Evolutionary conservation across 2,329 filamentous ascomycete genomes (phyloP).

Genomic region (Raffaelea ambrosiae): DNA sequence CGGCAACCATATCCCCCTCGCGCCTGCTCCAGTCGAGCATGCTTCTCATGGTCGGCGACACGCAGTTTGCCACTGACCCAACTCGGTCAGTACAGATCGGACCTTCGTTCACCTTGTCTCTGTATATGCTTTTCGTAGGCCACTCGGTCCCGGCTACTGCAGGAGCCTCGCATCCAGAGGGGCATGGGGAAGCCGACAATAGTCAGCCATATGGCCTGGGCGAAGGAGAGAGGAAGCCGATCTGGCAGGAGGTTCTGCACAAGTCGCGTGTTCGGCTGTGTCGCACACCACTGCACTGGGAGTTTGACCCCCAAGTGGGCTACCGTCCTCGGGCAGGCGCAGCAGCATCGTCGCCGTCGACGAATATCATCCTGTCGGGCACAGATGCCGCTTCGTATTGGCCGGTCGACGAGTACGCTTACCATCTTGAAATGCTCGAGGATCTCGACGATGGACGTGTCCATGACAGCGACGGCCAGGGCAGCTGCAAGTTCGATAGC

Average conservation of each 20-base stretch:
- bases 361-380: neutral
- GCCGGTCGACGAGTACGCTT: constrained; percentile 49
- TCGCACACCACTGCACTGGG: constrained; percentile 51
- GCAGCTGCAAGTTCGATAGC: constrained; percentile 24
- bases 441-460: constrained; percentile 57
- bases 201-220: constrained; percentile 35
- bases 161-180: too few species aligned
- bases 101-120: constrained; percentile 72
- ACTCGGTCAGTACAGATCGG: constrained; percentile 69
- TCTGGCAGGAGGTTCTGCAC: constrained; percentile 96
- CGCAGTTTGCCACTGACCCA: constrained; percentile 63
- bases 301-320: constrained; percentile 31
- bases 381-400: constrained; percentile 14
- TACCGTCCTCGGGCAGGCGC: constrained; percentile 15
- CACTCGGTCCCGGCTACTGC: constrained; percentile 35
- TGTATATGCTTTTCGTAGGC: constrained; percentile 92
- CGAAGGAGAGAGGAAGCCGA: constrained; percentile 54
- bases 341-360: neutral
- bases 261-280: constrained; percentile 79
- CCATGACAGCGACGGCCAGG: constrained; percentile 31
- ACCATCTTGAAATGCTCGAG: constrained; percentile 75
- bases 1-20: constrained; percentile 79
- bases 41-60: constrained; percentile 79
- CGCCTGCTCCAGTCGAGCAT: constrained; percentile 87
- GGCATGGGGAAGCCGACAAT: constrained; percentile 10